Conservation (phyloP, 345 rosid genomes). For the Eucalyptus pauciflora region DNA sequence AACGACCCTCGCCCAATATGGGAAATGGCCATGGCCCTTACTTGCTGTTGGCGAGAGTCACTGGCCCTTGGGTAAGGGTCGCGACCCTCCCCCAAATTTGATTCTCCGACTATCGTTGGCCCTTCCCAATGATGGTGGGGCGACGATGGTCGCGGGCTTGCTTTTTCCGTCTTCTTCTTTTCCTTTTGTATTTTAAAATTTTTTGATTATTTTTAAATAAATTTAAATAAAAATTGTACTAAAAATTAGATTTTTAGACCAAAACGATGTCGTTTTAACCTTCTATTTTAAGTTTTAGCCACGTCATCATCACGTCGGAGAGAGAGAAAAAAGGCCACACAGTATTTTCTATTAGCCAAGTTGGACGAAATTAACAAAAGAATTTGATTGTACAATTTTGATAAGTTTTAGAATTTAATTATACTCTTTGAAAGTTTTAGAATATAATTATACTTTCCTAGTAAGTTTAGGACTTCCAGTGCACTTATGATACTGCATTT, state of each 20-base stretch:
- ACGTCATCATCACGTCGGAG: accelerated
- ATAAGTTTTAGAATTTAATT: no score
- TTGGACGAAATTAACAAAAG: no score
- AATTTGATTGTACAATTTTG: no score
- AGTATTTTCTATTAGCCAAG: no score
- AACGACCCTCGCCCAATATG: accelerated
- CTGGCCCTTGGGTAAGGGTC: accelerated
- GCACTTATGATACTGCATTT: neutral
- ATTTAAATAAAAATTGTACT: no score
- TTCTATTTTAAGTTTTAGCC: neutral
- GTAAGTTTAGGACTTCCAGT: accelerated
- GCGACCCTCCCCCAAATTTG: neutral
- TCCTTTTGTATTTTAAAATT: accelerated
- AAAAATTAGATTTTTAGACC: no score
- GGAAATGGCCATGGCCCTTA: neutral
- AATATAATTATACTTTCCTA: accelerated
- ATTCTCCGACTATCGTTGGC: neutral
- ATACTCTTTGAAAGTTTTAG: no score
- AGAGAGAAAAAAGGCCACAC: accelerated
- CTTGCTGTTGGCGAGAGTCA: neutral
- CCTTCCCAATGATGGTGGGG: neutral
- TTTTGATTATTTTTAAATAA: no score
- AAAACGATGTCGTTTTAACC: accelerated
- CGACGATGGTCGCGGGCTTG: accelerated
- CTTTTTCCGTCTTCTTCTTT: neutral